Base-by-base conservation (phyloP, 2,329 filamentous ascomycete species). In the Zopfia rhizophila region DNA sequence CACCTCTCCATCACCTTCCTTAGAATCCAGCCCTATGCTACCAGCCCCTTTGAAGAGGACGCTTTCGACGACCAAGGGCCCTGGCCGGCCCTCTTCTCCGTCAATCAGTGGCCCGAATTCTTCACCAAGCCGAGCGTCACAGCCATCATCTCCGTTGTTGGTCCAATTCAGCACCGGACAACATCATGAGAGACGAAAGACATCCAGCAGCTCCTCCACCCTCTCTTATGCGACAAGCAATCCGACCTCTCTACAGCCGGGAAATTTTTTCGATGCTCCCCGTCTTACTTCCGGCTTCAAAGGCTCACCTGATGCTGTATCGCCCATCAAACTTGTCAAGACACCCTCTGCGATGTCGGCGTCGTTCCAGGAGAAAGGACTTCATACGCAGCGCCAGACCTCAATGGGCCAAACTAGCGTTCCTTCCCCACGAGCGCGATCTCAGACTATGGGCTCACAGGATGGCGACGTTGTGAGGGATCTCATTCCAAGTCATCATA, bases 81-180 rank as follows among this genome's bases (percentile, higher is more conserved):
- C 78, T 6, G 65, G 60, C 55, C 83, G 94, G 42, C 91, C 94
- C 3, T 87, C 90, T 35, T 97, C 94, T 2, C 94, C 94, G 2
- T 96, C 93, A 0, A 72, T 90, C 18, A 89, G 85, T 57, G 90
- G 93, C 54, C 78, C 87, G 16, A 94, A 89, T 64, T 90, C 93
- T 5, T 97, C 93, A 2, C 93, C 94, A 1, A 97, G 84, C 68
- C 85, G 93, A 56, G 85, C 83, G 3, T 99, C 94, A 3, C 87
- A 90, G 62, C 87, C 87, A 35, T 93, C 90, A 0, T 95, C 91
- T 5, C 94, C 94, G 0, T 77, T 99, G n/a, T 80, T 97, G n/a
- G 89, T 97, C 7, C 96, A 94, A 5, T 99, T 99, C 70, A 91
- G 93, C 48, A 90, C 93, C 10, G 89, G 89, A 5, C 89, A 90